A percentile compares a stretch with the other conserved stretches of the same genome.
These are phyloP conservation scores for Allomyces arbusculus DNA, from an alignment of 192 early-diverging fungal genomes.

Conservation along the genomic window DNA sequence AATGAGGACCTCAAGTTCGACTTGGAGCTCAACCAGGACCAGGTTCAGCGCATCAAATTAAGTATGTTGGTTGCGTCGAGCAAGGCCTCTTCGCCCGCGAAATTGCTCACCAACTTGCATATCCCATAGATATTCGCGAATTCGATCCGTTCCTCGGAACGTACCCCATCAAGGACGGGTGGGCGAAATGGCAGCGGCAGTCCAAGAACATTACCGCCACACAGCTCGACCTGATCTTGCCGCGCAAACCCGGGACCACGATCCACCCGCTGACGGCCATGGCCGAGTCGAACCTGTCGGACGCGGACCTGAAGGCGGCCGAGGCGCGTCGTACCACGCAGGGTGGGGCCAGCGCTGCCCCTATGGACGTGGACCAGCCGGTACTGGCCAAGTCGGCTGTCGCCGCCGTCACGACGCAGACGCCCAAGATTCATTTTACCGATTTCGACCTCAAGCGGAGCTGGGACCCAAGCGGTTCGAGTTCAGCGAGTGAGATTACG, in stretches of 20 bases:
- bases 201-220: slow-evolving; percentile 39
- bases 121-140: slow-evolving; percentile 39
- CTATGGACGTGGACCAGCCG: too few relatives aligned
- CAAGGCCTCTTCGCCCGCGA: too few relatives aligned
- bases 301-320: slow-evolving; percentile 1
- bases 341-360: too few relatives aligned
- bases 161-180: slow-evolving; percentile 49
- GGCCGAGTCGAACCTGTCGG: slow-evolving; percentile 33
- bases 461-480: slow-evolving; percentile 42
- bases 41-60: slow-evolving; percentile 7
- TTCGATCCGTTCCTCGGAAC: slow-evolving; percentile 62
- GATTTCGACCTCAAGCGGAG: slow-evolving; percentile 60
- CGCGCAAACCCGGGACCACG: slow-evolving; percentile 17
- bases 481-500: slow-evolving; percentile 34
- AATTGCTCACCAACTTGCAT: neutral
- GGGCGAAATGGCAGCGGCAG: slow-evolving; percentile 55
- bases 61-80: neutral
- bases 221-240: slow-evolving; percentile 23
- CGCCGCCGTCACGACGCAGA: too few relatives aligned
- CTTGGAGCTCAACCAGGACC: slow-evolving; percentile 30
- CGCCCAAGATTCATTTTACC: slow-evolving; percentile 26
- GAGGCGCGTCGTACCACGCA: too few relatives aligned
- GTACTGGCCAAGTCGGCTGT: too few relatives aligned
- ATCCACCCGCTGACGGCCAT: slow-evolving; percentile 27
- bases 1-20: slow-evolving; percentile 44